Base-by-base conservation (phyloP, 495 filamentous ascomycete species). In the Xylaria nigripes region DNA sequence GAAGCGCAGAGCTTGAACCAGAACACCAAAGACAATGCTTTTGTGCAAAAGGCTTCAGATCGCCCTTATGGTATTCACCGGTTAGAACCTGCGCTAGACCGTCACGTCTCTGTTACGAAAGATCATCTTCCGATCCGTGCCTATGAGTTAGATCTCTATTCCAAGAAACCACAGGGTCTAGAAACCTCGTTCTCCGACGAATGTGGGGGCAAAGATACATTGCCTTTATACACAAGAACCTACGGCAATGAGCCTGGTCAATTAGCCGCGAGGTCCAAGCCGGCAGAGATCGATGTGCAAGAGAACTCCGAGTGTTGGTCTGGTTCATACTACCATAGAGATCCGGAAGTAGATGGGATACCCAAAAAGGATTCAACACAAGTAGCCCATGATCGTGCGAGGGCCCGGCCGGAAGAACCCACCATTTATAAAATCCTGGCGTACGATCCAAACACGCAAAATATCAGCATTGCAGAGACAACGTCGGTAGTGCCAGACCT, bases 351-450 rank as follows among this genome's bases (percentile, higher is more conserved):
- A 29, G 62, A 65, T 49, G 65, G 62, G 29, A 48, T 55, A 27
- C 59, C 55, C 27, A 44, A 51, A 43, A 41, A 44, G 38, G 48
- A 48, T 6, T 41, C 50, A 24, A 29, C 27, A 49, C 36, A 48
- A 5, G 34, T 48, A 34, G 8, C 48, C 23, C 46, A 21, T 18
- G 49, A 50, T 47, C 24, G 19, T 13, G 59, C 58, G 27, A 24
- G 48, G 18, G 53, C 50, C 13, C 44, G 49, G 44, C 16, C 55
- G 15, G 10, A 57, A n/a, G 55, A 71, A 21, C 72, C 76, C 18
- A 74, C 74, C 1, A 44, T 77, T 3, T 91, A 89, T 70, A 87
- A 83, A 52, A 77, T 93, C 32, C 72, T 93, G 10, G 86, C 81
- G 13, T 89, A 86, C 61, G 85, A 93, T 60, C 71, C 81, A 13